Evolutionary conservation across 2,329 filamentous ascomycete genomes (phyloP).

Genomic region (Aquanectria penicillioides): DNA sequence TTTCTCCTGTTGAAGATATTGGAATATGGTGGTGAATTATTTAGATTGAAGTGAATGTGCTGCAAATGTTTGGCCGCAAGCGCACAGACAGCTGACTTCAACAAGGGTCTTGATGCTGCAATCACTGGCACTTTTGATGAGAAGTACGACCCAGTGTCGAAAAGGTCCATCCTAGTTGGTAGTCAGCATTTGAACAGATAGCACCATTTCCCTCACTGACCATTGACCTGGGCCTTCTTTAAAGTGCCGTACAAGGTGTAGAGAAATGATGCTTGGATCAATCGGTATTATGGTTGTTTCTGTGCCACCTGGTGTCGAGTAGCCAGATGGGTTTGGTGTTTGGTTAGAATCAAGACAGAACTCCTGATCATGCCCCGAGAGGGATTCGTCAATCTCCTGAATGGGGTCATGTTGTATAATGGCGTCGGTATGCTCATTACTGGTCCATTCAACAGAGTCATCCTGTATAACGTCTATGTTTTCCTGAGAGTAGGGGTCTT

Average conservation of each 20-base stretch:
- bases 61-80: conserved; percentile 35
- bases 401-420: not conserved
- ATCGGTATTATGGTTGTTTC: not conserved
- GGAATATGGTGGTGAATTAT: not conserved
- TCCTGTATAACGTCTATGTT: not conserved
- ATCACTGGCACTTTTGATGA: conserved; percentile 37
- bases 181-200: not conserved
- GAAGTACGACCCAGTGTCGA: conserved; percentile 37
- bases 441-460: not conserved
- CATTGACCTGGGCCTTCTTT: conserved; percentile 35
- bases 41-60: not conserved
- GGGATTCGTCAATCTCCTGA: not conserved
- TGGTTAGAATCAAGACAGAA: not conserved
- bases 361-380: not conserved
- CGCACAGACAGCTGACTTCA: conserved; percentile 35
- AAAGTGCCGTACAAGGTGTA: conserved; percentile 31
- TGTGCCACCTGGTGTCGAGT: not conserved
- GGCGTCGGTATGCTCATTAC: not conserved
- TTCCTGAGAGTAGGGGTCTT: conserved; percentile 15
- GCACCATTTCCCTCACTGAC: not conserved
- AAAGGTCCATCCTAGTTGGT: conserved; percentile 31
- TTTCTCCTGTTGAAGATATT: not conserved
- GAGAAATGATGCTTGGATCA: conserved; percentile 16
- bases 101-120: conserved; percentile 24
- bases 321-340: not conserved